Percentiles rank a stretch among this genome's conserved stretches.
These are phyloP conservation scores for Colletotrichum aenigma DNA, from an alignment of 2,329 filamentous ascomycete species.

Conservation along the genomic window DNA sequence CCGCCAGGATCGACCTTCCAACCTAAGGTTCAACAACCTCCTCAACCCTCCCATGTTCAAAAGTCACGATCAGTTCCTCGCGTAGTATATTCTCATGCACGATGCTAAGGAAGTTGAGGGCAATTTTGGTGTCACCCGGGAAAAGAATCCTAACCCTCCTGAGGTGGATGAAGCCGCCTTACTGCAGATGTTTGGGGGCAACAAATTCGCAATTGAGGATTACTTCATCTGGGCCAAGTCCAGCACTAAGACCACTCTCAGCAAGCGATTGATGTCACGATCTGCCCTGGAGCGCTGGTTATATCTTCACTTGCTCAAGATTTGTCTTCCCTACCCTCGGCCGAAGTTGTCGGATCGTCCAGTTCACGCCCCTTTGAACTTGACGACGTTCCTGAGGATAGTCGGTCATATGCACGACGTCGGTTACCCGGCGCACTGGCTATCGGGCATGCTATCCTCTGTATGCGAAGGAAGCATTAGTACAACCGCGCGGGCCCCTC, in stretches of 20 bases:
- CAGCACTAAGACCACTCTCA: not conserved
- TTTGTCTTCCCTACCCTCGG: conserved; percentile 26
- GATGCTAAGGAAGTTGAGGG: conserved; percentile 24
- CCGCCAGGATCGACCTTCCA: conserved; percentile 23
- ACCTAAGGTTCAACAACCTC: conserved; percentile 27
- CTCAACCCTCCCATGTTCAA: conserved; percentile 29
- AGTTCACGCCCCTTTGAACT: conserved; percentile 28
- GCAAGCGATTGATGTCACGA: conserved; percentile 17
- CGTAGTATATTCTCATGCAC: conserved; percentile 33
- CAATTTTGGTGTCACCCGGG: conserved; percentile 27
- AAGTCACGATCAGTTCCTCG: conserved; percentile 27
- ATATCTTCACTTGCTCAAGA: conserved; percentile 27
- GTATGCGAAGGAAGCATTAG: conserved; percentile 22
- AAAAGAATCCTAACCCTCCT: not conserved
- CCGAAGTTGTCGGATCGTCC: conserved; percentile 10
- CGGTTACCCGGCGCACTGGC: conserved; percentile 32
- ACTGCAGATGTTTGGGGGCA: not conserved
- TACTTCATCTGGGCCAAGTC: conserved; percentile 23
- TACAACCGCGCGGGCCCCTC: conserved; percentile 25
- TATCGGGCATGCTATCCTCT: conserved; percentile 21
- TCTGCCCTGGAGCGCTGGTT: conserved; percentile 26
- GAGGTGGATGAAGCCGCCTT: not conserved
- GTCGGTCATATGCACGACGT: conserved; percentile 22
- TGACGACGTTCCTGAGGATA: conserved; percentile 25
- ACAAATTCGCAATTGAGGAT: conserved; percentile 17